Conservation (phyloP, 176 grass and related monocot genomes). For the Eragrostis curvula region DNA sequence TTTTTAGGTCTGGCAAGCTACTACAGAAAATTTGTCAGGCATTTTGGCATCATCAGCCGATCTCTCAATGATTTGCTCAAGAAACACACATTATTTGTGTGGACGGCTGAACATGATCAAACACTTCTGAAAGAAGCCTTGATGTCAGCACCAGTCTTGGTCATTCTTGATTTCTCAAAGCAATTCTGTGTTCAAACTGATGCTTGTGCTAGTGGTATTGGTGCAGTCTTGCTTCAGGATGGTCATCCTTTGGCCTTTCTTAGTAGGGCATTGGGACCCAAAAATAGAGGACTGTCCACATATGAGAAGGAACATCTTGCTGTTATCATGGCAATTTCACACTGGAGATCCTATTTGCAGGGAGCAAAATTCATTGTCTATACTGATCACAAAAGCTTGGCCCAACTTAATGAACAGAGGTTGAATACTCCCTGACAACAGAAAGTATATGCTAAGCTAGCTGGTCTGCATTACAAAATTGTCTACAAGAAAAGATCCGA, state of each 20-base stretch:
- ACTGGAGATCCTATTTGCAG: background rate
- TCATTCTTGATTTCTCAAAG: background rate
- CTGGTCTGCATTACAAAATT: background rate
- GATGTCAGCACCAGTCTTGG: background rate
- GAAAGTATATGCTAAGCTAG: background rate
- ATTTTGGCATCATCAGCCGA: background rate
- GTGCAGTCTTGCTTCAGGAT: background rate
- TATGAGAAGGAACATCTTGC: no score
- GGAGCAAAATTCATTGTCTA: background rate
- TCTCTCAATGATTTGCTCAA: background rate
- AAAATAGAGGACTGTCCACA: no score
- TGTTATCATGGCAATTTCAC: no score
- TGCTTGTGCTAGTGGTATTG: background rate
- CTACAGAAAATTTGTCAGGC: background rate
- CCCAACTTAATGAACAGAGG: background rate
- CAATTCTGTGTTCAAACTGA: background rate
- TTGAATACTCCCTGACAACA: background rate
- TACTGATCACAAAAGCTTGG: background rate
- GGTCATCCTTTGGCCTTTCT: background rate
- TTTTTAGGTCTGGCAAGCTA: background rate
- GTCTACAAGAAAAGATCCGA: background rate
- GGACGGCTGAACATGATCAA: background rate
- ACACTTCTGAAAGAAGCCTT: background rate
- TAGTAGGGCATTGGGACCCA: no score
- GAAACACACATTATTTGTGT: background rate